Evolutionary conservation across 1,284 basidiomycete species (phyloP).

Genomic region (Papiliotrema nemorosa): DNA sequence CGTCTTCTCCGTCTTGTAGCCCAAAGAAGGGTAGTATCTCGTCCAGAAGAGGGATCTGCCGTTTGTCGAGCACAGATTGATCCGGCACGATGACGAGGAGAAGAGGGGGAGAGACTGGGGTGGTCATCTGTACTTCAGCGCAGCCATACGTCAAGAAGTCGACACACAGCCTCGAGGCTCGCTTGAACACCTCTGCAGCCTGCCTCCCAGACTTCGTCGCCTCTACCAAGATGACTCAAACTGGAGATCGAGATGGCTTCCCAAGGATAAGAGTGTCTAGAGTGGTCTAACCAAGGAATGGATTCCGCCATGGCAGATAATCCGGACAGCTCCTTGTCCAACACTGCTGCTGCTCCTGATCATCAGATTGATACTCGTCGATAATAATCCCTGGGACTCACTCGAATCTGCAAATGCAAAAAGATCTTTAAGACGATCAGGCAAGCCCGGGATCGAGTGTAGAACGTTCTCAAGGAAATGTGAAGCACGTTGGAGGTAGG

Average conservation of each 20-base stretch:
- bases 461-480: slow-evolving; percentile 30
- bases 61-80: neutral
- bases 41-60: neutral
- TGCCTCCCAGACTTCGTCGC: slow-evolving; percentile 35
- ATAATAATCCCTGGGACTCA: slow-evolving; percentile 11
- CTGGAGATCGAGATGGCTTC: slow-evolving; percentile 43
- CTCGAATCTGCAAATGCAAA: slow-evolving; percentile 40
- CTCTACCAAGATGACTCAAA: slow-evolving; percentile 25
- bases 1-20: neutral
- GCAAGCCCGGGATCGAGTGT: slow-evolving; percentile 24
- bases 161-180: slow-evolving; percentile 39
- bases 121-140: slow-evolving; percentile 36
- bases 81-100: slow-evolving; percentile 41
- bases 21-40: neutral
- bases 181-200: slow-evolving; percentile 39
- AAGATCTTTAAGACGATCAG: slow-evolving; percentile 35
- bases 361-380: neutral
- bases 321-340: slow-evolving; percentile 43
- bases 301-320: slow-evolving; percentile 42
- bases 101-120: slow-evolving; percentile 38
- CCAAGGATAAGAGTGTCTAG: slow-evolving; percentile 27
- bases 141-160: neutral
- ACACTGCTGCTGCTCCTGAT: slow-evolving; percentile 34
- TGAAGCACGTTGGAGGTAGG: slow-evolving; percentile 40
- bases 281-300: slow-evolving; percentile 31